Base-by-base conservation (phyloP, 2,329 filamentous ascomycete genomes). In the Fusarium palustre region DNA sequence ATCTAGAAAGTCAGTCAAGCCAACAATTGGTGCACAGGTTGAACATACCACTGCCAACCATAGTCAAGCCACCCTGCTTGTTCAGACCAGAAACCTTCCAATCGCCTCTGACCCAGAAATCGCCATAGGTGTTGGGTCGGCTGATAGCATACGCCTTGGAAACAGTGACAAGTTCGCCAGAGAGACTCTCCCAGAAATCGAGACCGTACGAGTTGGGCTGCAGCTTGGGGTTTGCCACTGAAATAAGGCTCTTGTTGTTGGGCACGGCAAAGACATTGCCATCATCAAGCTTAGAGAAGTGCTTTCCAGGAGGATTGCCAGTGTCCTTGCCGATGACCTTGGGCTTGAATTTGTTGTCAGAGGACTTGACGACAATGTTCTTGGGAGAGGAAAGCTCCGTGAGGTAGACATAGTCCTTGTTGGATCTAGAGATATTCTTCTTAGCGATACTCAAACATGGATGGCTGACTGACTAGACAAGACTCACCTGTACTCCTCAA, bases 121-220 rank as follows among this genome's bases (percentile, higher is more conserved):
- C 90, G 25, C 90, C 89, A 73, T 84, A 92, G 55, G 77, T 80
- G 75, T 89, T 92, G 3, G 90, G 87, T 57, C 86, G 86, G 52
- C 84, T 82, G 46, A 92, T 78, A 43, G 87, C 88, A 15, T 80
- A 83, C 2, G 88, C 86, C 46, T 79, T 83, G 69, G 82, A 83
- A 47, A 92, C 80, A 1, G 87, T 91, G 16, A 93, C 90, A 10
- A 92, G 81, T 77, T 92, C 89, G 30, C 90, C 91, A 55, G 81
- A 83, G 60, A 92, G 78, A 66, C 86, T 89, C 83, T 92, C 88
- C 91, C 90, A 92, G 75, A 92, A 93, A 76, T 92, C 91, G 31
- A 92, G 81, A 4, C 90, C 91, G 73, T 89, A 92, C 42, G 81
- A 79, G 24, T 80, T 79, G 3, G 90, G 90, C 64, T 90, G 77